phyloP scores from a whole-genome alignment of 208 protist genomes.

The Leishmania arabica region DNA sequence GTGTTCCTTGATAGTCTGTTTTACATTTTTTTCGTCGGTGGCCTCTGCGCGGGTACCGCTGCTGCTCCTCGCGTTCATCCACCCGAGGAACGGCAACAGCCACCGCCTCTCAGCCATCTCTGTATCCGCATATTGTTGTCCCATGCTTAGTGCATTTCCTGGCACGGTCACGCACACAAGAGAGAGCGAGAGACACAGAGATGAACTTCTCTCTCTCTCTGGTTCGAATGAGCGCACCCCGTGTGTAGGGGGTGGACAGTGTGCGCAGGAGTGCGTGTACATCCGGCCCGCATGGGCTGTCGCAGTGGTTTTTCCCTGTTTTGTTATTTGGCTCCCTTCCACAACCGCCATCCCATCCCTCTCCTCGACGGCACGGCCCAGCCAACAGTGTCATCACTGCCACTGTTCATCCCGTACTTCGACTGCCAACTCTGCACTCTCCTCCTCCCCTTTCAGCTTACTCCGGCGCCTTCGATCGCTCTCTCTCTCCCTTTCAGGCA shows the following conservation, averaged over 20 bases:
- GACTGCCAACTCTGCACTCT: neutral
- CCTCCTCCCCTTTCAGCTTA: neutral
- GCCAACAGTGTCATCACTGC: neutral
- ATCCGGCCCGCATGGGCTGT: neutral
- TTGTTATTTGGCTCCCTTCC: neutral
- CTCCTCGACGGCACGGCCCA: neutral
- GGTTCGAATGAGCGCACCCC: neutral
- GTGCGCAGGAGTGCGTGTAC: neutral
- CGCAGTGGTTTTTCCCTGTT: neutral
- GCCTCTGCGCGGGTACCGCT: neutral
- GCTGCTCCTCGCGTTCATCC: neutral
- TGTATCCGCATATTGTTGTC: neutral
- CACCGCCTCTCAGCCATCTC: neutral
- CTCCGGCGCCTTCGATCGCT: neutral
- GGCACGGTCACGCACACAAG: neutral
- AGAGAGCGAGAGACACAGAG: neutral
- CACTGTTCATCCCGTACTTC: neutral
- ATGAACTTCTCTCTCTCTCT: neutral
- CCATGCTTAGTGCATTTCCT: neutral
- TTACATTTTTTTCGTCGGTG: too few relatives aligned
- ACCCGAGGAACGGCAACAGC: neutral
- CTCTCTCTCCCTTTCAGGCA: neutral
- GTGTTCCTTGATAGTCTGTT: neutral
- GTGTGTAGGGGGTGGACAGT: neutral
- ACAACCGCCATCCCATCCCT: neutral